Evolutionary conservation across 495 filamentous ascomycete genomes (phyloP), one percentile per base, ranked within the genome.

Genomic region (Aspergillus hancockii): DNA sequence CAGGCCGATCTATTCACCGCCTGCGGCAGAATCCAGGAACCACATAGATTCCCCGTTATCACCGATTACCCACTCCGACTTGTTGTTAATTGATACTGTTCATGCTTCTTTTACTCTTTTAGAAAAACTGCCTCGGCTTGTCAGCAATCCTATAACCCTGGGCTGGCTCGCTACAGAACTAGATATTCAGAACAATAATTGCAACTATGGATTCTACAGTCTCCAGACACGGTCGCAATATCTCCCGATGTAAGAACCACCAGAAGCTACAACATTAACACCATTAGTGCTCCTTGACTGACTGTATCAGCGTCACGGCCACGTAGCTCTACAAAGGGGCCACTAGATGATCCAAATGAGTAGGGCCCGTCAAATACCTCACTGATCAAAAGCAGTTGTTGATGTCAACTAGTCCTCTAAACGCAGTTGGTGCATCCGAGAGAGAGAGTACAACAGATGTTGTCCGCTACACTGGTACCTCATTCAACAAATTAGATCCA

Each of bases 321-420:
- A 59, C 77, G 81, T 65, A 79, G 79, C 59, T 75, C 75, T 28
- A 83, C 81, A 2, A 82, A 76, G 64, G 80, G 78, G 38, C 82
- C 82, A 19, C 63, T 83, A 57, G 79, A 83, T 67, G 62, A 63
- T 58, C 54, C 71, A 61, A 80, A 80, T 32, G 77, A 82, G 80
- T 82, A 72, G 67, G 75, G 53, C 30, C 45, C 8, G 45, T 25
- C 55, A 41, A 12, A 8, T 34, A 53, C 46, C 25, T 2, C 14
- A 14, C 13, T 12, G 28, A 57, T 53, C 40, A 8, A 47, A 30
- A 22, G 31, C 46, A 22, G 43, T 46, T 52, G 53, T 68, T 76
- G 45, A 74, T 61, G 41, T 41, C 23, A 30, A n/a, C 23, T 31
- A 76, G 71, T 40, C 68, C 65, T 54, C 63, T 75, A 25, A 61